Conservation (phyloP, 805 yeast species). For the Cyberlindnera xylosilytica region DNA sequence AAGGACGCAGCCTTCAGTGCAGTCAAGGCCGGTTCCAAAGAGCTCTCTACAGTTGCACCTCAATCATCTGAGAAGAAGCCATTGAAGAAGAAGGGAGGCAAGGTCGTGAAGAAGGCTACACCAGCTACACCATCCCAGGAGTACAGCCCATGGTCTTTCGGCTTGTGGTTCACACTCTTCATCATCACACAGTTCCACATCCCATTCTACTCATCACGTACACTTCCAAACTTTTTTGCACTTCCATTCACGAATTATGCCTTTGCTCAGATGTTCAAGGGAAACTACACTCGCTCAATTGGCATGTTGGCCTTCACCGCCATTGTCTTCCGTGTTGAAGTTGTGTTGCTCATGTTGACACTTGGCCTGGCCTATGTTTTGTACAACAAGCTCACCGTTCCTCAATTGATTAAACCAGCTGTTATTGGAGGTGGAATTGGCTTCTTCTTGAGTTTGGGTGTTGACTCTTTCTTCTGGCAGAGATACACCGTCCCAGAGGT, state of each 20-base stretch:
- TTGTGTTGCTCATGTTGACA: slow-evolving; percentile 52
- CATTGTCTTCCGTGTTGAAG: slow-evolving; percentile 68
- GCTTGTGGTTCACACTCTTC: slow-evolving; percentile 59
- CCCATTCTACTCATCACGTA: slow-evolving; percentile 74
- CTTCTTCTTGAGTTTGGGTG: slow-evolving; percentile 37
- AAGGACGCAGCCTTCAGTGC: slow-evolving; percentile 38
- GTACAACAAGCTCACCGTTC: slow-evolving; percentile 44
- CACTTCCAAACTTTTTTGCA: slow-evolving; percentile 79
- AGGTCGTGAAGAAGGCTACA: background rate
- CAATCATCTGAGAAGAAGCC: slow-evolving; percentile 11
- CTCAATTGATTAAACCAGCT: slow-evolving; percentile 37
- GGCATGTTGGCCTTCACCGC: slow-evolving; percentile 59
- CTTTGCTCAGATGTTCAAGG: slow-evolving; percentile 46
- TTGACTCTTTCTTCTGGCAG: slow-evolving; percentile 81
- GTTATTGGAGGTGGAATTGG: slow-evolving; percentile 54
- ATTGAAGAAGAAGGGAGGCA: slow-evolving; percentile 10
- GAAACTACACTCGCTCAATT: slow-evolving; percentile 43
- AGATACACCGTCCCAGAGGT: slow-evolving; percentile 67
- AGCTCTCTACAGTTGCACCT: background rate
- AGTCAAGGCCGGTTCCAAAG: slow-evolving; percentile 6
- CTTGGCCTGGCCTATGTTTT: slow-evolving; percentile 44
- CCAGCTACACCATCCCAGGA: slow-evolving; percentile 1
- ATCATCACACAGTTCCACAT: slow-evolving; percentile 73
- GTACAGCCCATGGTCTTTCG: slow-evolving; percentile 29
- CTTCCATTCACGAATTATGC: slow-evolving; percentile 68